Percentiles rank a stretch among this genome's conserved stretches.
phyloP scores from a whole-genome alignment of 176 grass and related monocot genomes.

The Elaeis guineensis region DNA sequence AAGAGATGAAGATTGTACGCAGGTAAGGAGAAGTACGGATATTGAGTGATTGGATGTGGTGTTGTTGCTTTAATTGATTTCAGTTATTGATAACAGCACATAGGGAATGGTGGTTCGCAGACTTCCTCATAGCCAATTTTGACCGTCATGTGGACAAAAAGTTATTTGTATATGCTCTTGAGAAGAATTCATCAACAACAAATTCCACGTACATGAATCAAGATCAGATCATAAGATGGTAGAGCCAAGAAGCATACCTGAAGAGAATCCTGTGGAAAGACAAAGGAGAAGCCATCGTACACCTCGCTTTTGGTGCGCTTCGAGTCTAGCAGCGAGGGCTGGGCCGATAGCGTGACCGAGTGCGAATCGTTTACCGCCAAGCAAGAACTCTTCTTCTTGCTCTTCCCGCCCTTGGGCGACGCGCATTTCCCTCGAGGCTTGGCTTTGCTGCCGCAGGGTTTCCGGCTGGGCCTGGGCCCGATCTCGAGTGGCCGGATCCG shows the following conservation, averaged over 20 bases:
- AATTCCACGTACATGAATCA: too few species aligned
- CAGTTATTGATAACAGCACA: too few species aligned
- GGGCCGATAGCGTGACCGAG: constrained; percentile 60
- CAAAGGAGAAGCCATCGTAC: constrained; percentile 71
- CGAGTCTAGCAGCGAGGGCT: constrained; percentile 41
- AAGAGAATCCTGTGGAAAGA: constrained; percentile 50
- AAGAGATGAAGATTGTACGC: too few species aligned
- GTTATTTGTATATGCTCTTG: too few species aligned
- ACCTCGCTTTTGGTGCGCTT: constrained; percentile 56
- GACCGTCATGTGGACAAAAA: too few species aligned
- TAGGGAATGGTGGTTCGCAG: too few species aligned
- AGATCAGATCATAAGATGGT: background rate
- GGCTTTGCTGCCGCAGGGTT: background rate
- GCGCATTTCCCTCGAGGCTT: constrained; percentile 8
- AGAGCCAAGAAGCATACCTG: constrained; percentile 38
- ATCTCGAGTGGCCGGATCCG: constrained; percentile 52
- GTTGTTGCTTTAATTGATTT: too few species aligned
- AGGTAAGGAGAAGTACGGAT: too few species aligned
- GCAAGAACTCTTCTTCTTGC: constrained; percentile 30
- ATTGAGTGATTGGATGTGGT: too few species aligned
- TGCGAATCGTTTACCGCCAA: constrained; percentile 40
- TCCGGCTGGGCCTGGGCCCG: constrained; percentile 6
- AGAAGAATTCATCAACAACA: too few species aligned
- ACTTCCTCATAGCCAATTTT: too few species aligned
- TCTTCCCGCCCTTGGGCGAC: constrained; percentile 22